These are phyloP conservation scores for Paramecium tetraurelia DNA, from an alignment of 73 alveolate species.

Conservation along the genomic window DNA sequence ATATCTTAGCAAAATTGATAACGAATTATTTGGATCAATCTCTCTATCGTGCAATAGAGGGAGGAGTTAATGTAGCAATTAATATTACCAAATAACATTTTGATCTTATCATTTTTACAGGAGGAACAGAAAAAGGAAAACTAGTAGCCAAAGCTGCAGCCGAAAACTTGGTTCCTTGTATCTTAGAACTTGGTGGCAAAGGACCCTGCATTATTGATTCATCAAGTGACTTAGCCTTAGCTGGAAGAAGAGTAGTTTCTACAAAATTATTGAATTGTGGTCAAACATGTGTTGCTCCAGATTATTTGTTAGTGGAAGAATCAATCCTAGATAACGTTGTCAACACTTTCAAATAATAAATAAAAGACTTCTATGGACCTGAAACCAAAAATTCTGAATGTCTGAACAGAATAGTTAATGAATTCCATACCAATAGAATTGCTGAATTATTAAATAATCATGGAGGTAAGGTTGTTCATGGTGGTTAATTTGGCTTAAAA, in stretches of 20 bases:
- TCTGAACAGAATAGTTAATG: slow-evolving; percentile 80
- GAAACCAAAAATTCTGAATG: slow-evolving; percentile 74
- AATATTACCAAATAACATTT: slow-evolving; percentile 77
- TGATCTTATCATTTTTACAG: slow-evolving; percentile 93
- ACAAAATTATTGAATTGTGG: slow-evolving; percentile 75
- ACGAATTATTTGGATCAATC: slow-evolving; percentile 81
- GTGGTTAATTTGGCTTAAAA: slow-evolving; percentile 71
- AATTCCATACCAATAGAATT: slow-evolving; percentile 86
- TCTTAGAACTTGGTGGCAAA: slow-evolving; percentile 96
- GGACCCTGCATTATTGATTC: slow-evolving; percentile 93
- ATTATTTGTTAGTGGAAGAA: slow-evolving; percentile 89
- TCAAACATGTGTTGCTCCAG: slow-evolving; percentile 96
- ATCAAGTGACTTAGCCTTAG: slow-evolving; percentile 78
- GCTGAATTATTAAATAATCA: slow-evolving; percentile 70
- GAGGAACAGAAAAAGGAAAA: slow-evolving; percentile 93
- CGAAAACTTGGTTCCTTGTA: slow-evolving; percentile 88
- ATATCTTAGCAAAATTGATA: slow-evolving; percentile 75
- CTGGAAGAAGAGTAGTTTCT: slow-evolving; percentile 74
- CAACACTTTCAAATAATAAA: slow-evolving; percentile 68
- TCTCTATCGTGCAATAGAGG: slow-evolving; percentile 85
- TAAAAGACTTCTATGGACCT: slow-evolving; percentile 70
- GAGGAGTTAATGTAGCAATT: slow-evolving; percentile 91
- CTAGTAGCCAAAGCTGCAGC: slow-evolving; percentile 94
- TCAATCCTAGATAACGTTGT: slow-evolving; percentile 69
- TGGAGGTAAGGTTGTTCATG: slow-evolving; percentile 83